Evolutionary conservation across 2,329 filamentous ascomycete species (phyloP).

Genomic region (Camptophora hylomeconis): DNA sequence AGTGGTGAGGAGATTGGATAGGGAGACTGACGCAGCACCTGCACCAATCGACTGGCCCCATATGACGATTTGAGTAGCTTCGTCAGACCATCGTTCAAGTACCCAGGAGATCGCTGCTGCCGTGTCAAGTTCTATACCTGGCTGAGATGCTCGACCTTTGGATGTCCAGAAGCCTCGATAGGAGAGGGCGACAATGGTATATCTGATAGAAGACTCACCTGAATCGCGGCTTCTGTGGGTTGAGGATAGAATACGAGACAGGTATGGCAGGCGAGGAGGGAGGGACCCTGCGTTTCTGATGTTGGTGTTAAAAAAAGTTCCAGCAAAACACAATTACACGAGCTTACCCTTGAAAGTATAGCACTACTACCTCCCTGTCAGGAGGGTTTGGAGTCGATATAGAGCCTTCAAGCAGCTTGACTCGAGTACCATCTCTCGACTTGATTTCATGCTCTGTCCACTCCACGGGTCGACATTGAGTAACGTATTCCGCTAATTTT

Average conservation of each 20-base stretch:
- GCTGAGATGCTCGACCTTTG: conserved; percentile 52
- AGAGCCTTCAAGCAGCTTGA: conserved; percentile 45
- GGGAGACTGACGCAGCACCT: conserved; percentile 47
- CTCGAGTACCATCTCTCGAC: conserved; percentile 51
- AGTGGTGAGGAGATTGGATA: conserved; percentile 8
- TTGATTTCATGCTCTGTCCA: conserved; percentile 54
- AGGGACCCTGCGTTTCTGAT: conserved; percentile 31
- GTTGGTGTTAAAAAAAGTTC: conserved; percentile 1
- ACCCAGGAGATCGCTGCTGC: conserved; percentile 53
- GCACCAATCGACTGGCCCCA: conserved; percentile 72
- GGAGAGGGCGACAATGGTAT: conserved; percentile 36
- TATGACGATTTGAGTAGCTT: conserved; percentile 36
- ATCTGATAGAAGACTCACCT: conserved; percentile 10
- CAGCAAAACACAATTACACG: conserved; percentile 4
- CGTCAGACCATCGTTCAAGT: conserved; percentile 24
- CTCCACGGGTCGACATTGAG: conserved; percentile 44
- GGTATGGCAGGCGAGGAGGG: conserved; percentile 32
- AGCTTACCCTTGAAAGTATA: conserved; percentile 39
- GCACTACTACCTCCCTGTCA: conserved; percentile 24
- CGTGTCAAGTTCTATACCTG: conserved; percentile 56
- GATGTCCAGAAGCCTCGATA: conserved; percentile 71
- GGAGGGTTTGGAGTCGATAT: conserved; percentile 1
- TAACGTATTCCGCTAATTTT: conserved; percentile 50
- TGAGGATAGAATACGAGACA: conserved; percentile 32
- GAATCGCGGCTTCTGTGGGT: conserved; percentile 6